Conservation (phyloP, 164 flowering plant genomes). For the Nymphaea colorata region DNA sequence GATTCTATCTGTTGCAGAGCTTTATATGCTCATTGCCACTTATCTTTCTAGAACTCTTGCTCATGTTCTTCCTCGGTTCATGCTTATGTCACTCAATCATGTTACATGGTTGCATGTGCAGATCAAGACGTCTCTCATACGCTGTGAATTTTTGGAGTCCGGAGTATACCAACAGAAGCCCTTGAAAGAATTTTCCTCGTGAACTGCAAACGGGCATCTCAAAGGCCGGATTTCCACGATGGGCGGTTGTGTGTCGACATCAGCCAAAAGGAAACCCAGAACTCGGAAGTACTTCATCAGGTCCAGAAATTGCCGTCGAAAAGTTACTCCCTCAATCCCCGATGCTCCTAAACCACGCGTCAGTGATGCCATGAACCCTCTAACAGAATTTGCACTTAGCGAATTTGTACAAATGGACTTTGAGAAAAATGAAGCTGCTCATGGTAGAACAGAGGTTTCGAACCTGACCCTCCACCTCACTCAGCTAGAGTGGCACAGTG, state of each 20-base stretch:
- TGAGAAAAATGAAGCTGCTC: conserved; percentile 47
- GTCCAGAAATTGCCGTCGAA: conserved; percentile 22
- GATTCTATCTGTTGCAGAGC: too few species aligned
- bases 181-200: background rate
- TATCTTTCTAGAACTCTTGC: too few species aligned
- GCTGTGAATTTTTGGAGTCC: background rate
- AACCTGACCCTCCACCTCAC: conserved; percentile 49
- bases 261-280: conserved; percentile 15
- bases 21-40: too few species aligned
- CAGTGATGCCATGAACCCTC: conserved; percentile 27
- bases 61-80: too few species aligned
- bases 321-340: conserved; percentile 10
- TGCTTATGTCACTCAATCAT: background rate
- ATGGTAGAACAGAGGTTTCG: conserved; percentile 13
- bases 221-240: conserved; percentile 16
- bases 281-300: conserved; percentile 18
- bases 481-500: conserved; percentile 78
- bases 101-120: background rate
- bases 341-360: conserved; percentile 25
- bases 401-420: conserved; percentile 56
- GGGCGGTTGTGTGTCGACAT: conserved; percentile 72
- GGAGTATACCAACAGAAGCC: background rate
- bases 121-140: background rate
- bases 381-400: conserved; percentile 54
- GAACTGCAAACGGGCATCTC: background rate